phyloP scores from a whole-genome alignment of 495 filamentous ascomycete genomes.

The Podospora bellae-mahoneyi region DNA sequence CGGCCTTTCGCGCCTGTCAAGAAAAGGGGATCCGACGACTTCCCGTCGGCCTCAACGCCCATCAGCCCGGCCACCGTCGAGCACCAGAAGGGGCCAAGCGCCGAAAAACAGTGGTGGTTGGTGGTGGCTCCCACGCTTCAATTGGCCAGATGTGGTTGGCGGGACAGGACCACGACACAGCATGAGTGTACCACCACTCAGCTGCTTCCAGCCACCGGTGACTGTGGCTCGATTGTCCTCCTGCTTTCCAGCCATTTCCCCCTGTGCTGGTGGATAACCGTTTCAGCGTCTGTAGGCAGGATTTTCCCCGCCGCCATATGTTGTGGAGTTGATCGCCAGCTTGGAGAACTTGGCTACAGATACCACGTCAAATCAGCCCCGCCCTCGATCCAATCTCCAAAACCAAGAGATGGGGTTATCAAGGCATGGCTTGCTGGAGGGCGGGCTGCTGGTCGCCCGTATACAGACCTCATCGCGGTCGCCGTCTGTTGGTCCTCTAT shows the following conservation, averaged over 20 bases:
- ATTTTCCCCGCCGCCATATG: background rate
- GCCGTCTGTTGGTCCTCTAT: background rate
- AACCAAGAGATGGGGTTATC: background rate
- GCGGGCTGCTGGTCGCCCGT: too few species aligned
- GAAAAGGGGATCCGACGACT: background rate
- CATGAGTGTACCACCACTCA: background rate
- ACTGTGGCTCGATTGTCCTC: background rate
- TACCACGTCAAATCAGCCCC: background rate
- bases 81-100: background rate
- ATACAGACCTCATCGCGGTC: background rate
- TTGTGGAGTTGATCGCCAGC: background rate
- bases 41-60: background rate
- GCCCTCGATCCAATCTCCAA: background rate
- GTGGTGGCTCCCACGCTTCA: background rate
- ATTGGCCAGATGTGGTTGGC: conserved; percentile 19
- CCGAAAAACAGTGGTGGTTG: conserved; percentile 9
- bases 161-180: conserved; percentile 4
- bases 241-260: background rate
- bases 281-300: background rate
- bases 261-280: background rate
- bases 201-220: background rate
- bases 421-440: background rate
- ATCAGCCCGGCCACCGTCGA: background rate
- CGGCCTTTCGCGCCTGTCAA: background rate
- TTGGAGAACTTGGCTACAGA: background rate